Evolutionary conservation across 2,329 filamentous ascomycete species (phyloP).

Genomic region (Westerdykella sp.): DNA sequence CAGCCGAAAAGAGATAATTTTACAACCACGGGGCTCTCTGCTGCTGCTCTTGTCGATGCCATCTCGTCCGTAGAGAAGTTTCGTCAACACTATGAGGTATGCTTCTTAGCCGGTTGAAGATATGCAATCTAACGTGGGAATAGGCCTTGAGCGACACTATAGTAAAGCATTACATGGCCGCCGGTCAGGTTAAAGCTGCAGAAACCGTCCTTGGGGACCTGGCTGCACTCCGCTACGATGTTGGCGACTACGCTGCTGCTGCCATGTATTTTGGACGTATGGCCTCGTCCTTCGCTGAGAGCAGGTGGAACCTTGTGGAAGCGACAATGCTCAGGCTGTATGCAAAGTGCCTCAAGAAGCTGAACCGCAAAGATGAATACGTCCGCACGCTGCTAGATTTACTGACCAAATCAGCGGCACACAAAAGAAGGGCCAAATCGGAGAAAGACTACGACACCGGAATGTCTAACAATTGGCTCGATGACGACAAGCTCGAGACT

Average conservation of each 20-base stretch:
- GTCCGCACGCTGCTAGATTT: conserved; percentile 69
- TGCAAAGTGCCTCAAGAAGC: conserved; percentile 69
- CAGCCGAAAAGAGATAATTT: background rate
- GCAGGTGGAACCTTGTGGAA: conserved; percentile 73
- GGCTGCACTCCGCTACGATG: conserved; percentile 72
- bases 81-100: conserved; percentile 37
- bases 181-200: conserved; percentile 69
- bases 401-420: conserved; percentile 56
- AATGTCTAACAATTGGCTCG: conserved; percentile 24
- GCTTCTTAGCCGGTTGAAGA: background rate
- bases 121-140: conserved; percentile 46
- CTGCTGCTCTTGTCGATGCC: conserved; percentile 26
- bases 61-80: conserved; percentile 36
- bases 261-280: conserved; percentile 72
- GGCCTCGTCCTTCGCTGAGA: conserved; percentile 70
- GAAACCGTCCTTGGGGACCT: conserved; percentile 77
- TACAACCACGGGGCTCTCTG: conserved; percentile 21
- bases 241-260: conserved; percentile 67
- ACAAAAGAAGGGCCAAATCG: conserved; percentile 22
- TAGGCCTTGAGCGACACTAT: conserved; percentile 79
- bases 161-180: conserved; percentile 73
- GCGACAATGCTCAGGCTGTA: conserved; percentile 82
- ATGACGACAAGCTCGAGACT: conserved; percentile 36
- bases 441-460: conserved; percentile 6
- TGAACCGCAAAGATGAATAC: conserved; percentile 72